A percentile compares a stretch with the other conserved stretches of the same genome.
Conservation (phyloP, 2,329 filamentous ascomycete genomes). For the Cytospora paraplurivora region DNA sequence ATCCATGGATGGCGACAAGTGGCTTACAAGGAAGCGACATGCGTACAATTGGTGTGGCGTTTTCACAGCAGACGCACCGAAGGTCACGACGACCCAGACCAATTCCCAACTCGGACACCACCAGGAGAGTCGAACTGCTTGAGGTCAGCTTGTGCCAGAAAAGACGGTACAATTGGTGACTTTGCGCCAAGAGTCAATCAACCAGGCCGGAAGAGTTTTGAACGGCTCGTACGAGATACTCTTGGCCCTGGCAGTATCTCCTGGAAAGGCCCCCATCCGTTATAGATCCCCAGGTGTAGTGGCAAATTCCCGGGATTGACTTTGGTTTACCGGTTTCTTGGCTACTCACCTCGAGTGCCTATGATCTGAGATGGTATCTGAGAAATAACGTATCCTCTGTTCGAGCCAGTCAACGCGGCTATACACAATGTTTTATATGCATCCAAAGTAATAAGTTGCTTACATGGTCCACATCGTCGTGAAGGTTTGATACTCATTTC, state of each 20-base stretch:
- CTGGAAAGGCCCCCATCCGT: too few relatives aligned
- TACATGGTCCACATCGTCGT: conserved; percentile 31
- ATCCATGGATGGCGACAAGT: background rate
- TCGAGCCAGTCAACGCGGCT: background rate
- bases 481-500: conserved; percentile 28
- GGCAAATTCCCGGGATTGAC: background rate
- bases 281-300: too few relatives aligned
- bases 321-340: too few relatives aligned
- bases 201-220: too few relatives aligned
- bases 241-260: too few relatives aligned
- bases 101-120: conserved; percentile 31
- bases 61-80: conserved; percentile 28
- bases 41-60: conserved; percentile 26
- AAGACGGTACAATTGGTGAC: too few relatives aligned
- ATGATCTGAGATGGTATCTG: conserved; percentile 30
- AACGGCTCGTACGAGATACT: too few relatives aligned
- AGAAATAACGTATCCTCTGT: conserved; percentile 28
- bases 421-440: too few relatives aligned
- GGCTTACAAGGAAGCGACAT: conserved; percentile 27
- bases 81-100: conserved; percentile 29
- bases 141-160: background rate
- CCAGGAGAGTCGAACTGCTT: conserved; percentile 26
- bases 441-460: background rate
- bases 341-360: conserved; percentile 26
- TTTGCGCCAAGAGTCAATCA: too few relatives aligned